Percentiles rank a stretch among this genome's conserved stretches.
phyloP scores from a whole-genome alignment of 257 asterid genomes.

The Thymus mandschuricus region DNA sequence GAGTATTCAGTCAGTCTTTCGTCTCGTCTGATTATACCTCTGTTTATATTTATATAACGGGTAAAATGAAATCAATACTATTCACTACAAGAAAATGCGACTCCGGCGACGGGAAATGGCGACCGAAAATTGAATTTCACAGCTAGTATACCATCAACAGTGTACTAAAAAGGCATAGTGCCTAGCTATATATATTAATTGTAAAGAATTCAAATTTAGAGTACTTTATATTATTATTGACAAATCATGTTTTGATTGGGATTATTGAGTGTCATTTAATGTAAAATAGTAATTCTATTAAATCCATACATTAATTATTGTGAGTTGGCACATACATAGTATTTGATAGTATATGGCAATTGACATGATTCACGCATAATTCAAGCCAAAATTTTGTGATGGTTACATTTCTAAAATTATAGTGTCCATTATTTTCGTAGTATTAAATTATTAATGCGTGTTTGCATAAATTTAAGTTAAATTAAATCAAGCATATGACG shows the following conservation, averaged over 20 bases:
- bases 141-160: no score
- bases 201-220: no score
- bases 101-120: no score
- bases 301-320: not conserved
- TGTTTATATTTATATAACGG: no score
- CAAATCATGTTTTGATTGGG: not conserved
- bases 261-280: constrained; percentile 2
- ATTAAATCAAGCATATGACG: not conserved
- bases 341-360: not conserved
- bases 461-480: not conserved
- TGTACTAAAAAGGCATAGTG: no score
- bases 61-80: no score
- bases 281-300: not conserved
- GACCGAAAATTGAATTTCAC: no score
- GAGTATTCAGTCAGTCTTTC: no score
- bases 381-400: constrained; percentile 4
- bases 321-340: not conserved
- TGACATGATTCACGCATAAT: not conserved
- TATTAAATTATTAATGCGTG: not conserved
- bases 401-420: not conserved
- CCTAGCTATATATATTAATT: no score
- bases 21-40: no score
- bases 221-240: no score
- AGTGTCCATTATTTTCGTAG: not conserved
- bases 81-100: no score